Conservation (phyloP, 257 asterid species). For the Nicotiana tabacum region DNA sequence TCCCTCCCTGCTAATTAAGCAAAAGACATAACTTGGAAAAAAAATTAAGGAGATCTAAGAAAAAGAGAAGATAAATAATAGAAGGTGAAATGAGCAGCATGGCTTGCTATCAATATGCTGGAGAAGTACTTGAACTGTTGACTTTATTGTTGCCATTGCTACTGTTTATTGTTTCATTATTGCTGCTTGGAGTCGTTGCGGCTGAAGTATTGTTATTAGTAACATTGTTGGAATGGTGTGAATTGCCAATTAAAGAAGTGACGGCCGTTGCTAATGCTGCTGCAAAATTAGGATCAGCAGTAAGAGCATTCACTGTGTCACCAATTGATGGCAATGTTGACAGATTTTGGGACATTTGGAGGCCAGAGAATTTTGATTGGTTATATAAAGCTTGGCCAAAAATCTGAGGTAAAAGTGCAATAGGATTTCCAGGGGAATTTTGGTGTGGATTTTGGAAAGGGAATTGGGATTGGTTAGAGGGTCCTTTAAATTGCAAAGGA, state of each 20-base stretch:
- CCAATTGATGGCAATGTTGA: slow-evolving; percentile 21
- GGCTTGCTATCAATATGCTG: slow-evolving; percentile 23
- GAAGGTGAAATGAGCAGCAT: background rate
- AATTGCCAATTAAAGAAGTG: slow-evolving; percentile 51
- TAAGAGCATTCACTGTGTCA: slow-evolving; percentile 55
- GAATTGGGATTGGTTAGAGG: slow-evolving; percentile 45
- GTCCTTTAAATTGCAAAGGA: slow-evolving; percentile 23
- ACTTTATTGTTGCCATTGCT: slow-evolving; percentile 41
- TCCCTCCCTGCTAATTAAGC: background rate
- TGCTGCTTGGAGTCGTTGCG: slow-evolving; percentile 17
- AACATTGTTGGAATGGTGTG: slow-evolving; percentile 29
- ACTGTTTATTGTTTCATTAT: slow-evolving; percentile 22
- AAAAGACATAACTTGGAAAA: background rate
- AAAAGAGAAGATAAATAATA: background rate
- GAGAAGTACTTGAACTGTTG: slow-evolving; percentile 28
- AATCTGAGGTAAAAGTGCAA: slow-evolving; percentile 58
- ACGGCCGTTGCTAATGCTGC: slow-evolving; percentile 76
- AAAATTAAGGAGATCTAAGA: background rate
- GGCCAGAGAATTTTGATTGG: slow-evolving; percentile 74
- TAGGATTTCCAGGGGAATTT: slow-evolving; percentile 24
- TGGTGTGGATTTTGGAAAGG: slow-evolving; percentile 45
- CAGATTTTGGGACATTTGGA: slow-evolving; percentile 62
- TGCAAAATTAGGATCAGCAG: slow-evolving; percentile 74
- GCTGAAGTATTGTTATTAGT: slow-evolving; percentile 10
- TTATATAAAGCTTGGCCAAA: slow-evolving; percentile 69